Conservation (phyloP, 1,284 basidiomycete species). For the Tilletia indica region DNA sequence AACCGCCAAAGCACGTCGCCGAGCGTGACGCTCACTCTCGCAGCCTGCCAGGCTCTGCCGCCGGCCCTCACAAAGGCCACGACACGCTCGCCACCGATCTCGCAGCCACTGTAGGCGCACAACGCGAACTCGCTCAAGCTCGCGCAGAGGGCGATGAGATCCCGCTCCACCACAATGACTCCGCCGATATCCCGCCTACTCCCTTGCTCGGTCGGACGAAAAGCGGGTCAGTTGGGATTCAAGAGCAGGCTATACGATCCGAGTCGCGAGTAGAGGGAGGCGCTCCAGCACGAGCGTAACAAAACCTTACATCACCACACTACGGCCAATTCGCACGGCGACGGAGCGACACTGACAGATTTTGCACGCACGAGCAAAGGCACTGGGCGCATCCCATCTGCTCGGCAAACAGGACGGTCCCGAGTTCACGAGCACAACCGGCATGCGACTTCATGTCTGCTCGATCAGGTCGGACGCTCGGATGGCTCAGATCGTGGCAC, state of each 20-base stretch:
- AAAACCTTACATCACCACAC: constrained; percentile 23
- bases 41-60: constrained; percentile 27
- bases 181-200: too few relatives aligned
- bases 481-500: too few relatives aligned
- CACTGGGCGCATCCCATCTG: too few relatives aligned
- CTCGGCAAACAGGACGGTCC: too few relatives aligned
- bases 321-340: too few relatives aligned
- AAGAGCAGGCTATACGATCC: constrained; percentile 34
- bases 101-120: constrained; percentile 29
- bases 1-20: too few relatives aligned
- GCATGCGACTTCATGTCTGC: too few relatives aligned
- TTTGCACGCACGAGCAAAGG: too few relatives aligned
- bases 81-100: constrained; percentile 27
- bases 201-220: neutral
- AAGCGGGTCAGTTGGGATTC: constrained; percentile 22
- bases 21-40: constrained; percentile 26
- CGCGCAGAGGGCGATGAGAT: constrained; percentile 28
- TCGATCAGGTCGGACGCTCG: too few relatives aligned
- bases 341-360: too few relatives aligned
- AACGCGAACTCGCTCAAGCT: constrained; percentile 28
- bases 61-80: constrained; percentile 33
- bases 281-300: constrained; percentile 29
- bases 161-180: constrained; percentile 10
- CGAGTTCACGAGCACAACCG: too few relatives aligned
- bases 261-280: constrained; percentile 27